phyloP scores from a whole-genome alignment of 495 filamentous ascomycete genomes.

The Mytilinidion resinicola region DNA sequence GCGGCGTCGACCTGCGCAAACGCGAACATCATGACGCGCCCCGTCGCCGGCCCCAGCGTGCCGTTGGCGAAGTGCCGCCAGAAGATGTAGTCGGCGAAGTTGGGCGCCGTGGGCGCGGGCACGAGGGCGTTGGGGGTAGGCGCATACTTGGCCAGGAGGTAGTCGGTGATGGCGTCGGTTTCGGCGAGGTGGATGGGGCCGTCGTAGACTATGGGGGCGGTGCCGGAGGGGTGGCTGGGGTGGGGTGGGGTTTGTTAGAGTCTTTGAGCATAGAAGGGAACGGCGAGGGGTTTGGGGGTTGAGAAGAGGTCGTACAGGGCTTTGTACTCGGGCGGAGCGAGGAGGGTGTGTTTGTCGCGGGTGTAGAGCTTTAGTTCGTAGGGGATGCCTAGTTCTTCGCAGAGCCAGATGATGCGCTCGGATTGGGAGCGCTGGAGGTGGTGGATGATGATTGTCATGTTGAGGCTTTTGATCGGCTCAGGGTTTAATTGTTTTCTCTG shows the following conservation, averaged over 20 bases:
- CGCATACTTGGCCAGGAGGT: constrained; percentile 49
- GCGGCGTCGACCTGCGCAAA: constrained; percentile 4
- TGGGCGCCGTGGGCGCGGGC: constrained; percentile 37
- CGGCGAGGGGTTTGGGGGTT: neutral
- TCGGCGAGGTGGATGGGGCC: constrained; percentile 43
- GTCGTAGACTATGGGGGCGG: constrained; percentile 53
- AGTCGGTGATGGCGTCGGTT: constrained; percentile 50
- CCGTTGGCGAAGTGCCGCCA: constrained; percentile 58
- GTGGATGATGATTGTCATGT: constrained; percentile 44
- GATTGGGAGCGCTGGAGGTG: constrained; percentile 53
- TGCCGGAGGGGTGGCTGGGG: constrained; percentile 40
- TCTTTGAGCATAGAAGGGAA: neutral
- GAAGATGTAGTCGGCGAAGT: constrained; percentile 52
- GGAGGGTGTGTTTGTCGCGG: constrained; percentile 39
- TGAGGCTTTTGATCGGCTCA: no score
- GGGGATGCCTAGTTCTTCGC: constrained; percentile 53
- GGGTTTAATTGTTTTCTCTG: no score
- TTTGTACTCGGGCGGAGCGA: constrained; percentile 45
- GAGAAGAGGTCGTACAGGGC: neutral
- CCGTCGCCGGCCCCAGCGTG: constrained; percentile 42
- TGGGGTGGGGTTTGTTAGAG: neutral
- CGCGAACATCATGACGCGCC: constrained; percentile 16
- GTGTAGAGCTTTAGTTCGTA: constrained; percentile 49
- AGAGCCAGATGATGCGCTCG: constrained; percentile 57
- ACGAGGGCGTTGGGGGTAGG: constrained; percentile 42